Conservation (phyloP, 2,329 filamentous ascomycete genomes). For the Bisporella sp. region DNA sequence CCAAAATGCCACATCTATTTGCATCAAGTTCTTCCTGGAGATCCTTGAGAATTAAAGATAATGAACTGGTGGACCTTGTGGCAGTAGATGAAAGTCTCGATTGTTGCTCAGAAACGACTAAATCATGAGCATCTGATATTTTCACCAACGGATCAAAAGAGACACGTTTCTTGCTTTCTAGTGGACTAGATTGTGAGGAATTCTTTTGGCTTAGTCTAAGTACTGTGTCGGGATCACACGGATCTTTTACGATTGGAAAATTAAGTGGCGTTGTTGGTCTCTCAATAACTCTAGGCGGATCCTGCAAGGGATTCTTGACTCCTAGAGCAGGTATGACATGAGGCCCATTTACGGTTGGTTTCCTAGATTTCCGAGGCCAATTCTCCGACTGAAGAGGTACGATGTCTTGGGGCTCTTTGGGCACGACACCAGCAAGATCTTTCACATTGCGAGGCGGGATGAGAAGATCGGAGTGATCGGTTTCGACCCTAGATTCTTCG, state of each 20-base stretch:
- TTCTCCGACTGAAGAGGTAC: too few relatives aligned
- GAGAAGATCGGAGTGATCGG: too few relatives aligned
- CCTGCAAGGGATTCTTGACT: constrained; percentile 27
- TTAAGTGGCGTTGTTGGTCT: constrained; percentile 39
- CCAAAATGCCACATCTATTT: not conserved
- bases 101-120: not conserved
- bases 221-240: constrained; percentile 55
- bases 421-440: too few relatives aligned
- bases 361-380: not conserved
- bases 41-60: not conserved
- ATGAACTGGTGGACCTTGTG: not conserved
- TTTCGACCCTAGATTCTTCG: too few relatives aligned
- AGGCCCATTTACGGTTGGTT: constrained; percentile 2
- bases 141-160: constrained; percentile 25
- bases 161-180: constrained; percentile 33
- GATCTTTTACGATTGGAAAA: constrained; percentile 74
- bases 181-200: constrained; percentile 41
- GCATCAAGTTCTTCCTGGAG: not conserved
- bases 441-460: too few relatives aligned
- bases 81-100: not conserved
- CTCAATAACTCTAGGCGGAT: constrained; percentile 25
- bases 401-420: too few relatives aligned
- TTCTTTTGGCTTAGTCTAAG: constrained; percentile 61
- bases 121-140: not conserved
- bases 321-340: constrained; percentile 10